These are phyloP conservation scores for Neurospora sp. DNA, from an alignment of 495 filamentous ascomycete species.

Conservation along the genomic window DNA sequence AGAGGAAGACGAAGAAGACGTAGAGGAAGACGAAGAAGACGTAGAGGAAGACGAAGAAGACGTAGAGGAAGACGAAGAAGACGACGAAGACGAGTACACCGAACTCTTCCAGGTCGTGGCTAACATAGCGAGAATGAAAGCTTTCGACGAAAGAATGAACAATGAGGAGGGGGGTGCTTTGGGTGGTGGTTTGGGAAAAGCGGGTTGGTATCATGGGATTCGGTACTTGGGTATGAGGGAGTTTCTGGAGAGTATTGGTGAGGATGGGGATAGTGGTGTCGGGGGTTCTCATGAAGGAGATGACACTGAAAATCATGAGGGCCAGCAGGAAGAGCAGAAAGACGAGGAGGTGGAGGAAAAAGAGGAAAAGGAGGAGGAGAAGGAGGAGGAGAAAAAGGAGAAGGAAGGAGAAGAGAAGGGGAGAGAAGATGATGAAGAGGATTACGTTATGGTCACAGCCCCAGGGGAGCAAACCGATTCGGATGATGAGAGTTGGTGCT, in stretches of 20 bases:
- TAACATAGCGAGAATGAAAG: neutral
- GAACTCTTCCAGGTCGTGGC: conserved; percentile 1
- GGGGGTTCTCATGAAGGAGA: too few species aligned
- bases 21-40: neutral
- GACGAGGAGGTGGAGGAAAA: too few species aligned
- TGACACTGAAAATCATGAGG: too few species aligned
- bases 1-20: neutral
- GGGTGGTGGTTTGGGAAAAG: neutral
- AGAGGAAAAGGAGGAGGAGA: neutral
- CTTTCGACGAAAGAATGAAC: neutral
- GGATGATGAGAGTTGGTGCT: neutral
- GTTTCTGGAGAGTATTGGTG: neutral
- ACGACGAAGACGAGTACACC: neutral
- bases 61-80: neutral
- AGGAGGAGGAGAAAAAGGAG: neutral
- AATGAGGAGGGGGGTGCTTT: neutral
- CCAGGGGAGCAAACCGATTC: neutral
- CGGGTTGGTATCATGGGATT: neutral
- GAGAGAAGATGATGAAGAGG: neutral
- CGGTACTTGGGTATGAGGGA: neutral
- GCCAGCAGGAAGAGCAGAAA: too few species aligned
- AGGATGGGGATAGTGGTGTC: conserved; percentile 1
- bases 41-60: neutral
- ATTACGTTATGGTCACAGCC: neutral
- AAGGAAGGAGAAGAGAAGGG: neutral